These are phyloP conservation scores for Fusarium transvaalense DNA, from an alignment of 2,329 filamentous ascomycete species.

Conservation along the genomic window DNA sequence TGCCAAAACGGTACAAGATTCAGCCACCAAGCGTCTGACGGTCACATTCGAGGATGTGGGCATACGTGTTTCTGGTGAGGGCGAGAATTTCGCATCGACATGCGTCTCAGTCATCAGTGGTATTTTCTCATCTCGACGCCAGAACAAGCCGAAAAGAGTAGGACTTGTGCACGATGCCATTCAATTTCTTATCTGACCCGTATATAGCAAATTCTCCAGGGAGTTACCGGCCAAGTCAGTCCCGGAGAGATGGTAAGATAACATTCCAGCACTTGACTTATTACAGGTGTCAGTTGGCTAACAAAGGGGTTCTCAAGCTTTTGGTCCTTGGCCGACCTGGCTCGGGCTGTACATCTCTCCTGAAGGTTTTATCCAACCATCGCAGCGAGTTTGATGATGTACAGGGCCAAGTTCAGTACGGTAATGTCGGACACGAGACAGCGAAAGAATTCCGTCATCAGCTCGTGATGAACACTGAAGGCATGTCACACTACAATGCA, in stretches of 20 bases:
- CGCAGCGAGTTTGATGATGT: neutral
- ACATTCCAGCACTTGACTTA: accelerated
- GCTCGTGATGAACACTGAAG: neutral
- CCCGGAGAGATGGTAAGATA: neutral
- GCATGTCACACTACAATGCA: neutral
- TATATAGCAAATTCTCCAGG: neutral
- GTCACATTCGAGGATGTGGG: neutral
- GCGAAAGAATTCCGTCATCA: neutral
- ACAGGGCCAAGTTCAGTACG: neutral
- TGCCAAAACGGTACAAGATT: neutral
- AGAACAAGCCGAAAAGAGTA: neutral
- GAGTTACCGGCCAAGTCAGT: neutral
- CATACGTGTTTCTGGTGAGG: neutral
- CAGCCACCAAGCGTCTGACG: neutral
- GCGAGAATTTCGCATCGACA: neutral
- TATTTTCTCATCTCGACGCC: neutral
- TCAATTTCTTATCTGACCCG: accelerated
- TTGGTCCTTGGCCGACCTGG: neutral
- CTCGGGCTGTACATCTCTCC: neutral
- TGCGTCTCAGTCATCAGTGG: neutral
- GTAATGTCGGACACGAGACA: neutral
- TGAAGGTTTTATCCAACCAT: neutral
- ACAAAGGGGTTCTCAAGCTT: neutral
- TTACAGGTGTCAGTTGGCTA: neutral
- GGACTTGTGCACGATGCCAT: too few species aligned